These are phyloP conservation scores for Plasmodium coatneyi DNA, from an alignment of 169 alveolate species.

Conservation along the genomic window DNA sequence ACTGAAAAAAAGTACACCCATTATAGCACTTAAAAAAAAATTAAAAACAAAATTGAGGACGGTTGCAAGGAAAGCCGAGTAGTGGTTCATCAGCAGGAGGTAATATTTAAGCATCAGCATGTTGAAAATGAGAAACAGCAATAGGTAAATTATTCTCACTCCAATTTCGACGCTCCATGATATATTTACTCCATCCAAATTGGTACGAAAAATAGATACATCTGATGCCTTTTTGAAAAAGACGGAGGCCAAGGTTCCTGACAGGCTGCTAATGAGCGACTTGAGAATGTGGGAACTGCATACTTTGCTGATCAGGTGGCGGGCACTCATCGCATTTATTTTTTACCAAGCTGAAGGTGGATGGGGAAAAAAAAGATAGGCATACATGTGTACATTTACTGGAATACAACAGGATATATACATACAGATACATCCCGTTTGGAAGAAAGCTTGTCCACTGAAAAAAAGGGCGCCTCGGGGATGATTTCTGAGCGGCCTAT, in stretches of 20 bases:
- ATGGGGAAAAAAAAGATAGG: not conserved
- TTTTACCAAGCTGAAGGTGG: not conserved
- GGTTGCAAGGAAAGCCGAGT: slow-evolving; percentile 65
- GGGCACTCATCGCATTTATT: slow-evolving; percentile 3
- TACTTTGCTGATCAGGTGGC: not conserved
- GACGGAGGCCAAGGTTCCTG: slow-evolving; percentile 61
- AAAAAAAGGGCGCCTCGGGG: not conserved
- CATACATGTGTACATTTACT: not conserved
- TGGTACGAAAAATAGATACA: not conserved
- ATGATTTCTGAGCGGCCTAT: not conserved
- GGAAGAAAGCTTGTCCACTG: not conserved
- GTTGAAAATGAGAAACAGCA: slow-evolving; percentile 32
- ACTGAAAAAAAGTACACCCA: slow-evolving; percentile 47
- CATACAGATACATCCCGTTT: not conserved
- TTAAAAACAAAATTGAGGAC: slow-evolving; percentile 40
- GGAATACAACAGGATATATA: not conserved
- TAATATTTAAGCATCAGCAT: slow-evolving; percentile 51
- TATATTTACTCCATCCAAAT: not conserved
- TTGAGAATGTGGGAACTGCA: slow-evolving; percentile 11
- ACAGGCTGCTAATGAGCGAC: slow-evolving; percentile 43
- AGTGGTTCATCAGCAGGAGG: slow-evolving; percentile 43
- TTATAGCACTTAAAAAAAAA: slow-evolving; percentile 60
- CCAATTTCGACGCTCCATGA: slow-evolving; percentile 15
- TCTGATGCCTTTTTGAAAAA: slow-evolving; percentile 65
- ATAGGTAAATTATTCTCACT: slow-evolving; percentile 34